Percentiles rank a stretch among this genome's conserved stretches.
These are phyloP conservation scores for Pittosporum tobira DNA, from an alignment of 129 eudicot genomes.

Conservation along the genomic window DNA sequence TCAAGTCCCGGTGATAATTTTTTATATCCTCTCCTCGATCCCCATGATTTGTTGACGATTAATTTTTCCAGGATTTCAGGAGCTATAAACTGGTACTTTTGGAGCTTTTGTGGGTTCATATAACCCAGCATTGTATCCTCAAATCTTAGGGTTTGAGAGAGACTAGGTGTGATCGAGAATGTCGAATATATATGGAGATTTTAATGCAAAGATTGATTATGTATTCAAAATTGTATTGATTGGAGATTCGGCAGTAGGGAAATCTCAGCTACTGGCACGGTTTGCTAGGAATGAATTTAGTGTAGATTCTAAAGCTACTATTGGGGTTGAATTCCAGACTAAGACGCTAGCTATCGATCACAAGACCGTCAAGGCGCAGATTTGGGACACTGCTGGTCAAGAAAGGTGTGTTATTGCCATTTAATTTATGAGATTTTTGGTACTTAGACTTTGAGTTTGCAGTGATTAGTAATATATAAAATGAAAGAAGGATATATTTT, in stretches of 20 bases:
- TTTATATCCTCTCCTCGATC: background rate
- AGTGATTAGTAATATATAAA: no score
- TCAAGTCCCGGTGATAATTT: background rate
- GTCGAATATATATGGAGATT: conserved; percentile 28
- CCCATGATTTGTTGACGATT: background rate
- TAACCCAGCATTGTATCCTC: background rate
- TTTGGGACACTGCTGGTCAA: conserved; percentile 73
- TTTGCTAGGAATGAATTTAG: conserved; percentile 50
- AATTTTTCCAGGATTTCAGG: no score
- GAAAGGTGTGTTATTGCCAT: conserved; percentile 36
- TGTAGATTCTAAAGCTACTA: conserved; percentile 52
- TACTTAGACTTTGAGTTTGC: background rate
- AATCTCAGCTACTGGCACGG: conserved; percentile 54
- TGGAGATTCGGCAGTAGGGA: conserved; percentile 63
- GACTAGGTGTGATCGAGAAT: background rate
- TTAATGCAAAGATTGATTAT: conserved; percentile 38
- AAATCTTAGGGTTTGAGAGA: background rate
- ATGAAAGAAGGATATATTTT: no score
- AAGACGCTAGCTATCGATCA: conserved; percentile 40
- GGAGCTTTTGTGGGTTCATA: background rate
- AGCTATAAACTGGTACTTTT: background rate
- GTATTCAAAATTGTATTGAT: conserved; percentile 58
- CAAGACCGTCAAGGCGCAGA: conserved; percentile 50
- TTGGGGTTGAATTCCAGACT: conserved; percentile 60
- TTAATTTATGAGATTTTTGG: background rate